Base-by-base conservation (phyloP, 2,329 filamentous ascomycete genomes). In the Coleophoma eucalyptorum region DNA sequence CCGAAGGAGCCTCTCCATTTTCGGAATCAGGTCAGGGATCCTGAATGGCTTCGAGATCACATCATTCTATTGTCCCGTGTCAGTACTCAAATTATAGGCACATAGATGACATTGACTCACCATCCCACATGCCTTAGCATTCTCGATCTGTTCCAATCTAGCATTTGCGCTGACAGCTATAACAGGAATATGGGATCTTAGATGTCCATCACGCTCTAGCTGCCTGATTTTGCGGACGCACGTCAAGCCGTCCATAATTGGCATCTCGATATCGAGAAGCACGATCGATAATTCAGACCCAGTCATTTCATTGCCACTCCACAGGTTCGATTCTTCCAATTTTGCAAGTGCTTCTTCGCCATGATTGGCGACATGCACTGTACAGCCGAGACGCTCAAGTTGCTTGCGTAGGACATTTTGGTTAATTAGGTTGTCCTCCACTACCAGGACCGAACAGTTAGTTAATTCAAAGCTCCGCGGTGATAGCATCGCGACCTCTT, bases 31-130 rank as follows among this genome's bases (percentile, higher is more conserved):
- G 50, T 89, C 83, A 8, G 78, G 77, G 46, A 88, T 83, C 16
- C 82, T 79, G 64, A 91, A 92, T 1, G 88, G 88, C 62, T 92
- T 92, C 1, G 84, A 84, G 35, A 93, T 86, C 45, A 90, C 81
- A 65, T 85, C 84, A 65, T 89, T 83, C 78, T 82, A 45, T 10
- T 43, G 26, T 26, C 18, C 5, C 35, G 11, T 21, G 52, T 62
- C 51, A 62, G 53, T 38, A 46, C 15, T 10, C 19, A 32, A 18
- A 44, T 26, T 12, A 12, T 26, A 26, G 11, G 12, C 15, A 21
- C 15, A 6, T 31, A 44, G 42, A 54, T 33, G 18, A 26, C 10
- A 11, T 16, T 48, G 41, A 74, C 80, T 72, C 69, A 84, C 84
- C 72, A 91, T 89, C 20, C 72, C 72, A 43, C 63, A 64, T 31